Evolutionary conservation across 2,329 filamentous ascomycete species (phyloP), one percentile per base, ranked within the genome.

Genomic region (Geosmithia morbida): DNA sequence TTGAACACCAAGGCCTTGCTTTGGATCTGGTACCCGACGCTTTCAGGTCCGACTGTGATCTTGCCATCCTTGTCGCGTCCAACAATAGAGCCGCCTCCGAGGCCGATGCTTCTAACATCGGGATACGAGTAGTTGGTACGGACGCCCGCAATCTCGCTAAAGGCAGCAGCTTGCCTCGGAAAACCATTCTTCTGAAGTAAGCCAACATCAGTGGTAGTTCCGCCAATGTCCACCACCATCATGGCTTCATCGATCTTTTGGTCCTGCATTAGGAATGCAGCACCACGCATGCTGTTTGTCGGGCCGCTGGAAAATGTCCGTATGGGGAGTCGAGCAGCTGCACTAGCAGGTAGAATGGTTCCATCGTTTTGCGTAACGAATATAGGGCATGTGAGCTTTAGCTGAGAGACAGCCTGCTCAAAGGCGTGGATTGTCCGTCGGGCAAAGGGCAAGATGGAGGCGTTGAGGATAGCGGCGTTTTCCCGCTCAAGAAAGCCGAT

Each of bases 151-250:
- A 83, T 63, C 33, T 80, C 71, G 33, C 74, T 79, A 51, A 78
- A 82, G 0, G 77, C 76, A 5, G 77, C 74, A 46, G 76, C 71
- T 56, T 81, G 75, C 29, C 78, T 67, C 0, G 80, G 81, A 46
- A 83, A 79, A 0, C 80, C 79, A 44, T 74, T 81, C 0, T 72
- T 66, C 7, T 79, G 66, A 3, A 84, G 58, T 0, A 81, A 59
- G 0, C 80, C 78, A 13, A 81, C 75, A 52, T 83, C 80, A 0
- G 77, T 75, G 0, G 79, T 83, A 0, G 80, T 84, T 2, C 80
- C 79, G 1, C 80, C 80, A 47, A 84, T 75, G 54, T 84, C 80
- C 2, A 83, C 72, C 0, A 83, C 79, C 64, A 83, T 75, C 53
- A 43, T 37, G 20, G 41, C 37, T n/a, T 47, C 40, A 10, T 39